Conservation (phyloP, 2,329 filamentous ascomycete genomes). For the Colletotrichum scovillei region DNA sequence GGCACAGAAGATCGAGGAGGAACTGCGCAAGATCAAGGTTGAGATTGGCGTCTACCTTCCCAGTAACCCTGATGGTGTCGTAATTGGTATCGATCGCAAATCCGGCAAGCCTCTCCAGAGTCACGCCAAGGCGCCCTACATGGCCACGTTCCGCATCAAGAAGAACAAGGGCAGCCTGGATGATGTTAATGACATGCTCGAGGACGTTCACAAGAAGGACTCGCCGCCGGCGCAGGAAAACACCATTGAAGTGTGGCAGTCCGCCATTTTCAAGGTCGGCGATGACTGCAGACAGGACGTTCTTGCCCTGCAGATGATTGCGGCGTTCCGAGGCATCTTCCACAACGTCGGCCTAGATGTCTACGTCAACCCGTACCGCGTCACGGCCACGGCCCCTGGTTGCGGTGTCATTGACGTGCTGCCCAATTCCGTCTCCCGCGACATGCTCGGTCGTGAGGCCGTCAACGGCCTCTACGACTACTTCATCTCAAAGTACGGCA, state of each 20-base stretch:
- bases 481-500: conserved; percentile 96
- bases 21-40: conserved; percentile 95
- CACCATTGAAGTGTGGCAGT: conserved; percentile 97
- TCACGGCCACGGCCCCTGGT: conserved; percentile 95
- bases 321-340: conserved; percentile 97
- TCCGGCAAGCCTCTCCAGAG: conserved; percentile 97
- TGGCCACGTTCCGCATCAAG: conserved; percentile 98
- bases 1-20: conserved; percentile 99
- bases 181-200: conserved; percentile 62
- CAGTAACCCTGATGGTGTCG: conserved; percentile 95
- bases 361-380: conserved; percentile 96
- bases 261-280: conserved; percentile 99
- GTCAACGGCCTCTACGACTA: conserved; percentile 99
- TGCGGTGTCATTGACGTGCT: conserved; percentile 99
- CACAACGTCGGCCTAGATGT: conserved; percentile 94
- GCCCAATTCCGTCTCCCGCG: conserved; percentile 96
- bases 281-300: conserved; percentile 99
- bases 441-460: conserved; percentile 98
- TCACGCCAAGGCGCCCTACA: conserved; percentile 97
- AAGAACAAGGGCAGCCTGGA: conserved; percentile 74
- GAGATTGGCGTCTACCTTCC: conserved; percentile 97
- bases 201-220: conserved; percentile 56
- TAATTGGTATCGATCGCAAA: conserved; percentile 97
- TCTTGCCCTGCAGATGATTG: conserved; percentile 96
- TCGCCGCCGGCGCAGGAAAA: conserved; percentile 51